These are phyloP conservation scores for Toxoplasma gondii DNA, from an alignment of 169 alveolate species.

Conservation along the genomic window DNA sequence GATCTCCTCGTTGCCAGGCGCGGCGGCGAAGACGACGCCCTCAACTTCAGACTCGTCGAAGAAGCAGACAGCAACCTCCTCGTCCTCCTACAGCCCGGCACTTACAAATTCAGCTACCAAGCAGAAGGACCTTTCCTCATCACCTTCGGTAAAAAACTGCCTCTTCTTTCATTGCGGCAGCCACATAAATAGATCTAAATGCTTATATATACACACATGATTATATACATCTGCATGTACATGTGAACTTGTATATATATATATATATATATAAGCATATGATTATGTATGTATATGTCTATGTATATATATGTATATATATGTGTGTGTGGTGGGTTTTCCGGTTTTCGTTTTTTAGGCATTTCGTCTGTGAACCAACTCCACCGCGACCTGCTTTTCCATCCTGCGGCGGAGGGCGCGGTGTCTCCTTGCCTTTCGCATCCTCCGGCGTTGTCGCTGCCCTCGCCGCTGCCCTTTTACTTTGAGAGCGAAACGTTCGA, in stretches of 20 bases:
- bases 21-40: neutral
- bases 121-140: slow-evolving; percentile 59
- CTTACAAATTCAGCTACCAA: slow-evolving; percentile 34
- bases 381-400: neutral
- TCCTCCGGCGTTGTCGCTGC: slow-evolving; percentile 44
- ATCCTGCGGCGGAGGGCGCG: slow-evolving; percentile 32
- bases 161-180: too few relatives aligned
- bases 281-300: neutral
- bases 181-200: too few relatives aligned
- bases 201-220: neutral
- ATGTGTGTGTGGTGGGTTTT: too few relatives aligned
- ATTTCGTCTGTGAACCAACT: slow-evolving; percentile 51
- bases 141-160: slow-evolving; percentile 53
- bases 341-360: slow-evolving; percentile 16
- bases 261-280: neutral
- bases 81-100: slow-evolving; percentile 63
- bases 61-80: slow-evolving; percentile 47
- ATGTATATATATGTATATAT: too few relatives aligned
- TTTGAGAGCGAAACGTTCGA: slow-evolving; percentile 51
- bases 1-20: neutral
- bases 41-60: slow-evolving; percentile 8
- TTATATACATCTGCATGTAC: neutral
- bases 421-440: neutral
- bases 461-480: slow-evolving; percentile 43
- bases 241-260: neutral